Percentiles rank a stretch among this genome's conserved stretches.
These are phyloP conservation scores for Dichotomocladium elegans DNA, from an alignment of 371 early-diverging fungal genomes.

Conservation along the genomic window DNA sequence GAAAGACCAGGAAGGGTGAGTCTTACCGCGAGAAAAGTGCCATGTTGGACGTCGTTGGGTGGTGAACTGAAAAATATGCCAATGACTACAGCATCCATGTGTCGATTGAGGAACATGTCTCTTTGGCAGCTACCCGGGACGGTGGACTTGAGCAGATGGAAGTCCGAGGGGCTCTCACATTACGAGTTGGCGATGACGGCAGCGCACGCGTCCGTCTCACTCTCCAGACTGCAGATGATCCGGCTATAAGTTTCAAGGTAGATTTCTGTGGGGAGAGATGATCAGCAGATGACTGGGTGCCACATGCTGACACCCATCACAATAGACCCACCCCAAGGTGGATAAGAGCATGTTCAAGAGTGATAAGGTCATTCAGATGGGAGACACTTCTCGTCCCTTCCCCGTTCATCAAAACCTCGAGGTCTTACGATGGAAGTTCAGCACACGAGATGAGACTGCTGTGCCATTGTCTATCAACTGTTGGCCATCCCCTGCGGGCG, in stretches of 20 bases:
- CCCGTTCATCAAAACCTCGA: slow-evolving; percentile 84
- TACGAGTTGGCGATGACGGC: slow-evolving; percentile 69
- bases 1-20: slow-evolving; percentile 21
- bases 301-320: not conserved
- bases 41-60: not conserved
- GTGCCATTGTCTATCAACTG: slow-evolving; percentile 92
- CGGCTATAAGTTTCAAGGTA: slow-evolving; percentile 77
- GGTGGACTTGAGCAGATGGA: slow-evolving; percentile 91
- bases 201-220: slow-evolving; percentile 56
- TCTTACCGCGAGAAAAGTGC: not conserved
- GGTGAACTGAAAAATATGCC: too few relatives aligned
- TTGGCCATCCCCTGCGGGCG: slow-evolving; percentile 93
- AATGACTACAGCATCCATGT: slow-evolving; percentile 80
- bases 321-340: slow-evolving; percentile 94
- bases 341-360: slow-evolving; percentile 84
- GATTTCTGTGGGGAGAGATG: too few relatives aligned
- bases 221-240: slow-evolving; percentile 51
- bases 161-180: slow-evolving; percentile 85
- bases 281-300: not conserved
- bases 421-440: slow-evolving; percentile 85
- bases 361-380: slow-evolving; percentile 71
- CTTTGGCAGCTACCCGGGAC: slow-evolving; percentile 80
- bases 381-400: slow-evolving; percentile 79
- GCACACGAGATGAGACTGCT: slow-evolving; percentile 74
- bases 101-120: slow-evolving; percentile 83